Evolutionary conservation across 306 rosid species (phyloP), one percentile per base, ranked within the genome.

Genomic region (Begonia loranthoides): DNA sequence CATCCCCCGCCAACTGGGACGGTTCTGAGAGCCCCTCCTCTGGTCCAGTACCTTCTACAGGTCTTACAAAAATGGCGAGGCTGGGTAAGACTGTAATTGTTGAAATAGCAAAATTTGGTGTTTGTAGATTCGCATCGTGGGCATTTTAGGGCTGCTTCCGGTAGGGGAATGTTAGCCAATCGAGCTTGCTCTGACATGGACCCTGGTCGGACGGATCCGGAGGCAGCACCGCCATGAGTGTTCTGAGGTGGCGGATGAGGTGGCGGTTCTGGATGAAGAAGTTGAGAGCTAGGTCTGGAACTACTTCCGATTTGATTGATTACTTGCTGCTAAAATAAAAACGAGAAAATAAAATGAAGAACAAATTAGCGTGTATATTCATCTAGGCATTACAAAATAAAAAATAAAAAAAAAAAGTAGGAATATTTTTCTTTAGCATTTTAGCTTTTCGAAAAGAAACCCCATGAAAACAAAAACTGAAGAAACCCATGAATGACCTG

Each of bases 71-170:
- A 62, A 38, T 61, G 58, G 9, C 58, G 38, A 41, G 66, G 66
- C 17, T 61, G 58, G 13, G 66, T 39, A 9, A 61, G 64, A 46
- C 56, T 60, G 38, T 60, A 60, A 12, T 60, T 60, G 41, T 60
- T 60, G 50, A 60, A 60, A 12, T 61, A 61, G 24, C 58, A 61
- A 9, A 61, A 61, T 16, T 61, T 61, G 12, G 66, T 61, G 57
- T 62, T 62, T 45, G 66, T 62, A 12, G 66, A 62, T 40, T 62
- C 66, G 38, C 59, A 62, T 52, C 66, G 28, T 10, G 66, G 66
- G 54, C 66, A 62, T 36, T 62, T 62, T 45, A 63, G 41, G 48
- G 65, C 51, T n/a, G 57, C 33, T 15, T 60, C 57, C 4, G 65
- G 65, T 48, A 51, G 21, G 2, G 65, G 57, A 13, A 60, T 22